Evolutionary conservation across 805 yeast species (phyloP).

Genomic region (Scheffersomyces spartinae): DNA sequence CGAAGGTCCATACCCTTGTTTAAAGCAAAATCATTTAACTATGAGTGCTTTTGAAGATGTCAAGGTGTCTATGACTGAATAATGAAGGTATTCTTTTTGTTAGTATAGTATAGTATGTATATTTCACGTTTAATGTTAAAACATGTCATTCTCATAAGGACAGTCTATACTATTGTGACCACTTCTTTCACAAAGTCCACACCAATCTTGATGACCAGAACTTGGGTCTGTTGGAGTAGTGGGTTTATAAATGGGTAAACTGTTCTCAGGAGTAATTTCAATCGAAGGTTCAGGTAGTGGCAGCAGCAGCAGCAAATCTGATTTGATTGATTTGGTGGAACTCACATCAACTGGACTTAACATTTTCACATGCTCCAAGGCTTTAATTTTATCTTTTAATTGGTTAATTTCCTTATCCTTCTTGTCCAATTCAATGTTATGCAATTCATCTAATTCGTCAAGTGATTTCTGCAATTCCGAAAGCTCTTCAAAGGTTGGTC

Average conservation of each 20-base stretch:
- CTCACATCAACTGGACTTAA: no score
- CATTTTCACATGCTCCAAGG: conserved; percentile 1
- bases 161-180: conserved; percentile 87
- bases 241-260: conserved; percentile 41
- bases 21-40: no score
- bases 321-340: no score
- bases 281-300: no score
- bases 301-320: not conserved
- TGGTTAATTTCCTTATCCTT: conserved; percentile 15
- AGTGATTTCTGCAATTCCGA: conserved; percentile 30
- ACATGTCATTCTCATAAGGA: conserved; percentile 64
- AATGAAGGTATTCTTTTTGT: no score
- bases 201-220: conserved; percentile 72
- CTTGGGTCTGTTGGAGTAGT: conserved; percentile 46
- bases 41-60: no score
- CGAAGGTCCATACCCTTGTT: no score
- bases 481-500: conserved; percentile 32
- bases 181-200: conserved; percentile 83
- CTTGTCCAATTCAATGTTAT: conserved; percentile 19
- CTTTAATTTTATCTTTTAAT: conserved; percentile 4
- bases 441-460: conserved; percentile 30
- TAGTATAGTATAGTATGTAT: no score
- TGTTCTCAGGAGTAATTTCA: no score
- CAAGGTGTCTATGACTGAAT: no score
- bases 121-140: no score